phyloP scores from a whole-genome alignment of 345 rosid genomes.

The Eucalyptus tenuipes region DNA sequence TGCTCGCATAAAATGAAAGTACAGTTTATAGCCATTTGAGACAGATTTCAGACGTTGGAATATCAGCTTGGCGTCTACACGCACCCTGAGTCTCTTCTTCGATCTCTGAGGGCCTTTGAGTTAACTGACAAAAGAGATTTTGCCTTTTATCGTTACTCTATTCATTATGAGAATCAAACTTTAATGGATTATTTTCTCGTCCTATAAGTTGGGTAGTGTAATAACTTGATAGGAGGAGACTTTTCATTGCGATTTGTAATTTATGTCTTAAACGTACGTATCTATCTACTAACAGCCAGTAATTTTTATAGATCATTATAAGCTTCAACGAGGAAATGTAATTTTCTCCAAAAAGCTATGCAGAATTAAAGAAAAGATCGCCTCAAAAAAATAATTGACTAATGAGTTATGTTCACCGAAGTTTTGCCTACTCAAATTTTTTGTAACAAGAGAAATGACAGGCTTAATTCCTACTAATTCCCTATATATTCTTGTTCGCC shows the following conservation, averaged over 20 bases:
- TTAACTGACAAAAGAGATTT: not conserved
- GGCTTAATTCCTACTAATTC: no score
- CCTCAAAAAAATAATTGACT: no score
- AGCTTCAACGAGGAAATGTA: not conserved
- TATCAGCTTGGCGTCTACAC: not conserved
- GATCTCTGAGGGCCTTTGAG: not conserved
- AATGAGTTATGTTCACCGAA: no score
- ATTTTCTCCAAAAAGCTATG: not conserved
- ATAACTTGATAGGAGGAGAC: not conserved
- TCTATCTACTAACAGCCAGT: not conserved
- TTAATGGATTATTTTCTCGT: not conserved
- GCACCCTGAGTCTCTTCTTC: not conserved
- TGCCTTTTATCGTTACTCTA: not conserved
- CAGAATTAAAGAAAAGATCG: no score
- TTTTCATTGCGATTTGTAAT: not conserved
- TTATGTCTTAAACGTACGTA: not conserved
- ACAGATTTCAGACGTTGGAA: not conserved
- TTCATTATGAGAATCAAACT: not conserved
- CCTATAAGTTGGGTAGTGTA: not conserved
- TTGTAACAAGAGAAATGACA: no score
- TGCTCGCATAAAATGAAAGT: not conserved
- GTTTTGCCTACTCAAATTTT: no score
- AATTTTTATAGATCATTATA: not conserved
- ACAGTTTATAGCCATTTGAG: not conserved
- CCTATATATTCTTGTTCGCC: no score